phyloP scores from a whole-genome alignment of 495 filamentous ascomycete genomes.

The Hyaloscypha finlandica region DNA sequence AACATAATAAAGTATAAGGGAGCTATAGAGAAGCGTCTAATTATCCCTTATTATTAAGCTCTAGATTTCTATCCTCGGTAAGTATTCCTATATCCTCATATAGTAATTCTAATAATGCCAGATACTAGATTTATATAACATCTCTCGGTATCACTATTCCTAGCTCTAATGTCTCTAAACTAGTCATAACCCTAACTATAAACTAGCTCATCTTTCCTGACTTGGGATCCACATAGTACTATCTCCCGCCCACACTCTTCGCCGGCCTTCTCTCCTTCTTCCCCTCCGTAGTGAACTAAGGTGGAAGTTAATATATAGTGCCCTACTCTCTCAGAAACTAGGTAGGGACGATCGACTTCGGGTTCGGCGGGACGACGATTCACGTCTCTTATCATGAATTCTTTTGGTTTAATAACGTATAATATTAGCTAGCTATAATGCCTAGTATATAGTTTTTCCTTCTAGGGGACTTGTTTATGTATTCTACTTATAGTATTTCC shows the following conservation, averaged over 20 bases:
- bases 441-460: neutral
- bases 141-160: slow-evolving; percentile 14
- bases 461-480: slow-evolving; percentile 17
- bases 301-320: slow-evolving; percentile 1
- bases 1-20: slow-evolving; percentile 17
- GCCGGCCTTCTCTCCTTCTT: slow-evolving; percentile 12
- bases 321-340: neutral
- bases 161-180: neutral
- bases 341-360: slow-evolving; percentile 15
- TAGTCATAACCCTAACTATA: neutral
- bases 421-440: slow-evolving; percentile 2
- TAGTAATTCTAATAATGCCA: slow-evolving; percentile 5
- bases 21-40: slow-evolving; percentile 13
- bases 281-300: neutral
- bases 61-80: slow-evolving; percentile 23
- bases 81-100: neutral
- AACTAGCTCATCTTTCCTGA: slow-evolving; percentile 18
- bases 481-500: slow-evolving; percentile 7
- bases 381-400: slow-evolving; percentile 18
- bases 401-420: neutral
- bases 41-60: slow-evolving; percentile 12
- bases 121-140: slow-evolving; percentile 26
- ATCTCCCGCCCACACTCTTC: slow-evolving; percentile 7
- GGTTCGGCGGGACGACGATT: slow-evolving; percentile 17
- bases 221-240: slow-evolving; percentile 13